Percentiles rank a stretch among this genome's conserved stretches.
Conservation (phyloP, 2,329 filamentous ascomycete species). For the Fusarium sp. region DNA sequence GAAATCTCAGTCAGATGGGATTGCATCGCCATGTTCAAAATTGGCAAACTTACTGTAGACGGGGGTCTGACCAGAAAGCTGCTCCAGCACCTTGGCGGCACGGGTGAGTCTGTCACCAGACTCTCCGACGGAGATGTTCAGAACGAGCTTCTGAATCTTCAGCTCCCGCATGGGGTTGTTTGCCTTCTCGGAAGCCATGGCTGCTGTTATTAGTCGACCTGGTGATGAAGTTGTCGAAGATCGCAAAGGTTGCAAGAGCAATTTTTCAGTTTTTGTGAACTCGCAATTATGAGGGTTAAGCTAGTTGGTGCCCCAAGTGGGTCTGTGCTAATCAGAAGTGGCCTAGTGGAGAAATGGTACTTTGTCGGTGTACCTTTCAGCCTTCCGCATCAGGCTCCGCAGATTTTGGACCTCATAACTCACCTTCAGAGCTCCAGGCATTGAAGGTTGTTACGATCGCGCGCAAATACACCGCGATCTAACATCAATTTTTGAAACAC, state of each 20-base stretch:
- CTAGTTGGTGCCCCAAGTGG: constrained; percentile 41
- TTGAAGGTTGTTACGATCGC: constrained; percentile 53
- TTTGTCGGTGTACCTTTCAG: constrained; percentile 48
- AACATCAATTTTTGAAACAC: constrained; percentile 56
- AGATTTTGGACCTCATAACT: constrained; percentile 55
- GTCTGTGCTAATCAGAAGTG: background rate
- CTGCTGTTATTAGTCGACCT: constrained; percentile 51
- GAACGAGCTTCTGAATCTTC: constrained; percentile 98
- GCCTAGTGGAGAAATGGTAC: constrained; percentile 46
- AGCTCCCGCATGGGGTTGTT: constrained; percentile 99
- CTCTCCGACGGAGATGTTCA: constrained; percentile 99
- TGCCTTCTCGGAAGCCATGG: constrained; percentile 78
- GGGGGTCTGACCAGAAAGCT: constrained; percentile 98
- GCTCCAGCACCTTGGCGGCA: constrained; percentile 99
- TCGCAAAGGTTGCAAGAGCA: constrained; percentile 41
- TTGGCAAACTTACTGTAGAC: constrained; percentile 84
- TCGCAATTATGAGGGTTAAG: constrained; percentile 51
- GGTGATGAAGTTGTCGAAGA: constrained; percentile 49
- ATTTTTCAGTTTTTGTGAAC: constrained; percentile 49
- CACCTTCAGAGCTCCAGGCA: constrained; percentile 56
- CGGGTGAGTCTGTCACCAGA: constrained; percentile 99
- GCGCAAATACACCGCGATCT: constrained; percentile 51
- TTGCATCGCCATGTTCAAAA: constrained; percentile 19
- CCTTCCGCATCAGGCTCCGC: constrained; percentile 56
- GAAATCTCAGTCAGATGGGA: constrained; percentile 23